Evolutionary conservation across 192 early-diverging fungal species (phyloP), one percentile per base, ranked within the genome.

Genomic region (Helicostylum pulchrum): DNA sequence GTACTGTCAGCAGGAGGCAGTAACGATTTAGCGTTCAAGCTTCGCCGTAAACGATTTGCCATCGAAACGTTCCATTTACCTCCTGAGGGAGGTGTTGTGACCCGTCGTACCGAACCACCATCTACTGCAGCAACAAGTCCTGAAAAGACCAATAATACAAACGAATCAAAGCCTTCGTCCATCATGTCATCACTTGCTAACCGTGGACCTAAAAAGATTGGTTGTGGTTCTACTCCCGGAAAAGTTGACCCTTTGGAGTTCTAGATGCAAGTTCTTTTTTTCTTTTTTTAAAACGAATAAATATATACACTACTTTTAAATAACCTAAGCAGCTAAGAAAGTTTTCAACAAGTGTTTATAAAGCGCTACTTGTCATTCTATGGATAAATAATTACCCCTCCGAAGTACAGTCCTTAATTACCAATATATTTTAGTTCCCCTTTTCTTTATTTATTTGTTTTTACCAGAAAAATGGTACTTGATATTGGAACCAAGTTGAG

Each of bases 21-120:
- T 47, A 90, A 90, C 53, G 87, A 90, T 65, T 68, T 97, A 34
- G 95, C 87, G 21, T 99, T 99, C 78, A 92, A 90, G 57, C 83
- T 91, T 23, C 68, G 94, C 36, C 76, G 96, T 59, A 97, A 96
- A 71, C 80, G 91, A 64, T 99, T 99, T 77, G 78, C 84, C 7
- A 90, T 99, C 26, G 95, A 97, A 64, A 89, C 93, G 0, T 94
- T 96, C 68, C 87, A 92, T 68, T 76, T 99, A 53, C 96, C 96
- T n/a, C 94, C 94, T 7, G 96, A 99, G 66, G 89, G 87, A 45
- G 93, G 92, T 34, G 90, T 91, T 0, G 80, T 78, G 15, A 83
- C 90, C 53, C 72, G 89, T 46, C 74, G 87, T 17, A 78, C 78
- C 1, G 63, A 65, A 30, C 65, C 70, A 42, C 32, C 55, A 21